Base-by-base conservation (phyloP, 2,329 filamentous ascomycete genomes). In the Aureobasidium melanogenum region DNA sequence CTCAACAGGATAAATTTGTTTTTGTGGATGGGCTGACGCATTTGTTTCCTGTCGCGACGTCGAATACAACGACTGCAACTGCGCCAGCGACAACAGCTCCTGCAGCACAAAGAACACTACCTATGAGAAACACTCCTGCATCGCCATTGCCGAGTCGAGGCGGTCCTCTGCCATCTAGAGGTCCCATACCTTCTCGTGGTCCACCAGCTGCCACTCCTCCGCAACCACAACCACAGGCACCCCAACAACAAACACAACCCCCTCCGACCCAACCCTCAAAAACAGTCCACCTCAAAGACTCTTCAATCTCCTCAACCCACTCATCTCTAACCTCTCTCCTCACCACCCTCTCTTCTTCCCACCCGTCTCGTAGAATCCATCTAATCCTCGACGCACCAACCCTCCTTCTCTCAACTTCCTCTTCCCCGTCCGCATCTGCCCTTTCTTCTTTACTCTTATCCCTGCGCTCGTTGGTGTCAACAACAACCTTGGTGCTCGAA, bases 21-120 rank as follows among this genome's bases (percentile, higher is more conserved):
- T 93, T 91, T 67, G 80, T 96, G 34, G 91, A 96, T 73, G 89
- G 89, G 22, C 76, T 94, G 62, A 82, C 80, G 22, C 79, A 79
- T 28, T 70, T 89, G 28, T 88, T 84, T 66, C 62, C 65, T 38
- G n/a, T 38, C 22, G 32, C 30, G 17, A 46, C 39, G 0, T n/a
- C 58, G 5, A 32, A 34, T 24, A 22, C 63, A 66, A 67, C 63
- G 69, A 65, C 63, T 59, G 66, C 32, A 63, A 70, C 39, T 2
- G 22, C 39, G 19, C 8, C 39, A n/a, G n/a, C n/a, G 39, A 43
- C 15, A 43, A 2, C 44, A 22, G 1, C 50, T 22, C 24, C 52
- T 5, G 9, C 30, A 34, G 14, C 52, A 26, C 57, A 51, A 19
- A 47, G 36, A 26, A 60, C 17, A 8, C 36, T 52, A 5, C 57